These are phyloP conservation scores for Candida tibetensis DNA, from an alignment of 805 yeast genomes.

Conservation along the genomic window DNA sequence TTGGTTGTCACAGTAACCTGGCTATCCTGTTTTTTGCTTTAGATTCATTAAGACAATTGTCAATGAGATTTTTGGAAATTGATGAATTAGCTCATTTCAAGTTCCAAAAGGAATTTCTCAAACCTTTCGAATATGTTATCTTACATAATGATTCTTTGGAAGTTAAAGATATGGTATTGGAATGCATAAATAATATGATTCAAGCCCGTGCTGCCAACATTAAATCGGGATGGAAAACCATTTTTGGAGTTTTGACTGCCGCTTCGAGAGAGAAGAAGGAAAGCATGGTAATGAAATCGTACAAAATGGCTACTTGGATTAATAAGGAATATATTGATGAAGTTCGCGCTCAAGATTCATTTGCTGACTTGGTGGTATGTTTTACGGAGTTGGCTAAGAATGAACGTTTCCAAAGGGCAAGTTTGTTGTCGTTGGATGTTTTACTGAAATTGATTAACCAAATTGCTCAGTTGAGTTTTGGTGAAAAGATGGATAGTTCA, in stretches of 20 bases:
- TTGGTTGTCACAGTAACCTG: slow-evolving; percentile 75
- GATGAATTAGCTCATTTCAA: slow-evolving; percentile 95
- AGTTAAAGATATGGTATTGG: slow-evolving; percentile 85
- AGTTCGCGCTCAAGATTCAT: slow-evolving; percentile 69
- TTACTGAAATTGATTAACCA: slow-evolving; percentile 60
- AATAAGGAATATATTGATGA: slow-evolving; percentile 58
- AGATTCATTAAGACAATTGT: slow-evolving; percentile 88
- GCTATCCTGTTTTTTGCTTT: slow-evolving; percentile 85
- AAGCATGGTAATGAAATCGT: slow-evolving; percentile 60
- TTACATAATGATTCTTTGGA: slow-evolving; percentile 61
- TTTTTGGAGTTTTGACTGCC: slow-evolving; percentile 71
- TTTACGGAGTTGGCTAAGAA: slow-evolving; percentile 83
- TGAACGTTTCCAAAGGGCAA: slow-evolving; percentile 71
- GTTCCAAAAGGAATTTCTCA: slow-evolving; percentile 89
- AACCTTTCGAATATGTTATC: slow-evolving; percentile 83
- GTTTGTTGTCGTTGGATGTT: slow-evolving; percentile 77
- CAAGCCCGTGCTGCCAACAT: slow-evolving; percentile 68
- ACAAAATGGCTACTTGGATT: slow-evolving; percentile 59
- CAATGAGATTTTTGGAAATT: slow-evolving; percentile 86
- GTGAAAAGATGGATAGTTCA: slow-evolving; percentile 10
- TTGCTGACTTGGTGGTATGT: slow-evolving; percentile 64
- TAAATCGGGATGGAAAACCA: slow-evolving; percentile 92
- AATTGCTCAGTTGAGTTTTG: slow-evolving; percentile 48
- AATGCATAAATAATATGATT: slow-evolving; percentile 84
- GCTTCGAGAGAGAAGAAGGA: slow-evolving; percentile 66